phyloP scores from a whole-genome alignment of 108 stramenopile species.

The Poteriospumella lacustris region DNA sequence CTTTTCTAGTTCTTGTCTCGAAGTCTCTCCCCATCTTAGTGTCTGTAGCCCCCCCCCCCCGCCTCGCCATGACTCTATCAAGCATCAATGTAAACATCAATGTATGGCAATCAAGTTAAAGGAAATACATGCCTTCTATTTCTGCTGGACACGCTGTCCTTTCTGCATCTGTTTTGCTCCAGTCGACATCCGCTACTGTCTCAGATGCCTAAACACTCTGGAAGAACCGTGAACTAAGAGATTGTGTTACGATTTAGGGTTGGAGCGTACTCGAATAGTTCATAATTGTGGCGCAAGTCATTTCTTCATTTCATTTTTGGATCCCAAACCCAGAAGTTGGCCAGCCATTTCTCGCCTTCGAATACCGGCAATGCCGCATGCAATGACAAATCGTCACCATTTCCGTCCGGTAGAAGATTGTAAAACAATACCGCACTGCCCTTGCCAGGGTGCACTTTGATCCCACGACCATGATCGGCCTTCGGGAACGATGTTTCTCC shows the following conservation, averaged over 20 bases:
- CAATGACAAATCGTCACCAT: slow-evolving; percentile 77
- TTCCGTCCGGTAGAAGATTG: slow-evolving; percentile 79
- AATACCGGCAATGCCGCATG: slow-evolving; percentile 67
- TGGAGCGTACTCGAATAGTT: not conserved
- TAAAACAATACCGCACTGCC: slow-evolving; percentile 80
- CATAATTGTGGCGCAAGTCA: not conserved
- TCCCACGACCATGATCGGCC: slow-evolving; percentile 59
- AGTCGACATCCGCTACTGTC: not conserved
- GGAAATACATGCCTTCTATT: not conserved
- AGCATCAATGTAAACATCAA: not conserved
- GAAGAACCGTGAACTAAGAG: no score
- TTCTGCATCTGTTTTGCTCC: not conserved
- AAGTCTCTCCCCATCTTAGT: no score
- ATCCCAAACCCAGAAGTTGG: slow-evolving; percentile 33
- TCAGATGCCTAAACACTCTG: no score
- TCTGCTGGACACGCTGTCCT: not conserved
- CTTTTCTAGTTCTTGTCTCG: not conserved
- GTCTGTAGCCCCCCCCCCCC: no score
- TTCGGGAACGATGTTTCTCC: slow-evolving; percentile 82
- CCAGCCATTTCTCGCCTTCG: slow-evolving; percentile 24
- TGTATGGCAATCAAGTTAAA: not conserved
- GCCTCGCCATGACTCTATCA: no score
- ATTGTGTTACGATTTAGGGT: not conserved
- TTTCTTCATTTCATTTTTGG: not conserved
- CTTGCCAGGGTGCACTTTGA: slow-evolving; percentile 63